A percentile compares a stretch with the other conserved stretches of the same genome.
Evolutionary conservation across 1,284 basidiomycete species (phyloP).

Genomic region (Veloporphyrellus conicus): DNA sequence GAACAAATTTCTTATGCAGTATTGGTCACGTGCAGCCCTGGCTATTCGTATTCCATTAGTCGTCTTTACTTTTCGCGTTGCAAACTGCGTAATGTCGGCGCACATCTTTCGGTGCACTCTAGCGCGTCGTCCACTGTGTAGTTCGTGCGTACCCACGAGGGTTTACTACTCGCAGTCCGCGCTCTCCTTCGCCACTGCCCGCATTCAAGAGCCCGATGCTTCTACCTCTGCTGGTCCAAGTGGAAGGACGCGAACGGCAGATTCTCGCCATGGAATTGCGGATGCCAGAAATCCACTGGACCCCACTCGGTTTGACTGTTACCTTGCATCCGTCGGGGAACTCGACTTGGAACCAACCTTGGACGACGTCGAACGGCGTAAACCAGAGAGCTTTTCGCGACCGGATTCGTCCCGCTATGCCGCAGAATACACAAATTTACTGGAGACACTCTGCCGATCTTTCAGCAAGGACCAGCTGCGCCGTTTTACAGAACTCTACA

Average conservation of each 20-base stretch:
- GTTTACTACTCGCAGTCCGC: conserved; percentile 30
- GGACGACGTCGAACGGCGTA: conserved; percentile 53
- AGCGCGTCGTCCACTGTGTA: conserved; percentile 23
- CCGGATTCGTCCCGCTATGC: conserved; percentile 47
- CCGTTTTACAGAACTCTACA: conserved; percentile 48
- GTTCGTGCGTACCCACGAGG: conserved; percentile 20
- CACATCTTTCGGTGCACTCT: conserved; percentile 27
- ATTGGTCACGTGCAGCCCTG: conserved; percentile 21
- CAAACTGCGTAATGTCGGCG: conserved; percentile 29
- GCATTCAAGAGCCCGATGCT: conserved; percentile 8
- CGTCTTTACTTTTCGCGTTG: not conserved
- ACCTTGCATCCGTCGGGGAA: conserved; percentile 49
- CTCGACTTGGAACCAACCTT: conserved; percentile 45
- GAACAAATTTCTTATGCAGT: not conserved
- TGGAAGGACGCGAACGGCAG: conserved; percentile 4
- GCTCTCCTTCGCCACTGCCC: conserved; percentile 13
- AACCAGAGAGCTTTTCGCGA: conserved; percentile 38
- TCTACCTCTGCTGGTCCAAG: conserved; percentile 3
- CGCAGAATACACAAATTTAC: conserved; percentile 46
- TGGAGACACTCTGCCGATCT: conserved; percentile 52
- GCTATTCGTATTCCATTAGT: no score
- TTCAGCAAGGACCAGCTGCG: conserved; percentile 62
- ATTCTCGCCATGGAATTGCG: not conserved
- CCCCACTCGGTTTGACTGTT: conserved; percentile 47
- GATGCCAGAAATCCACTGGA: conserved; percentile 30